Evolutionary conservation across 2,329 filamentous ascomycete genomes (phyloP), one percentile per base, ranked within the genome.

Genomic region (Bertia moriformis): DNA sequence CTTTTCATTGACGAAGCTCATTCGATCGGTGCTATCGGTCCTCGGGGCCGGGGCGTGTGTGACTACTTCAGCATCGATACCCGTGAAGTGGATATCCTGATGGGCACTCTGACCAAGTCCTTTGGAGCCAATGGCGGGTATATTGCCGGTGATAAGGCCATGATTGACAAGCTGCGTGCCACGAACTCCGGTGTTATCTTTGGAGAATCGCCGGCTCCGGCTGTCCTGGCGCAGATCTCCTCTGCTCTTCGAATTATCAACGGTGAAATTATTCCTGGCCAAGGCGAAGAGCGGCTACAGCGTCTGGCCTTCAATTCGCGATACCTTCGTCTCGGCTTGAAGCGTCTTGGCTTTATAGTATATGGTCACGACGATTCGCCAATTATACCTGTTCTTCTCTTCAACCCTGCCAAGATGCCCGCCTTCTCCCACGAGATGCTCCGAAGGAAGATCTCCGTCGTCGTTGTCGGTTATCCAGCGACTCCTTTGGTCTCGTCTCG

Each of bases 351-450:
- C 38, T 89, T 87, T 63, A 98, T 98, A 54, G 82, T 95, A 40
- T 95, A 93, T 55, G 91, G 91, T 44, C 88, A 96, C 57, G 91
- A 98, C 54, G 91, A 98, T 62, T 95, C 88, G 4, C 91, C 91
- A 41, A 96, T 98, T 50, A 87, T 98, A 49, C 91, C 91, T 40
- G 61, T 98, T 48, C 73, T 94, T 53, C 77, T 98, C 19, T 98
- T 95, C 69, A 86, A 96, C 62, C 91, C 91, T n/a, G 91, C 85
- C 51, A 98, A 98, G 66, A 95, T 98, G 70, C 84, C 89, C 3
- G 89, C 91, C 42, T 98, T 98, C 61, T 95, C 87, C 38, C 91
- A 94, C 56, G 91, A 96, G 60, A 96, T 98, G 91, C 74, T 96
- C 43, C 85, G 84, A 63, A 85, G 91, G 54, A 96, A 95, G 61